Evolutionary conservation across 139 green algal species (phyloP).

Genomic region (Gonium pectorale): DNA sequence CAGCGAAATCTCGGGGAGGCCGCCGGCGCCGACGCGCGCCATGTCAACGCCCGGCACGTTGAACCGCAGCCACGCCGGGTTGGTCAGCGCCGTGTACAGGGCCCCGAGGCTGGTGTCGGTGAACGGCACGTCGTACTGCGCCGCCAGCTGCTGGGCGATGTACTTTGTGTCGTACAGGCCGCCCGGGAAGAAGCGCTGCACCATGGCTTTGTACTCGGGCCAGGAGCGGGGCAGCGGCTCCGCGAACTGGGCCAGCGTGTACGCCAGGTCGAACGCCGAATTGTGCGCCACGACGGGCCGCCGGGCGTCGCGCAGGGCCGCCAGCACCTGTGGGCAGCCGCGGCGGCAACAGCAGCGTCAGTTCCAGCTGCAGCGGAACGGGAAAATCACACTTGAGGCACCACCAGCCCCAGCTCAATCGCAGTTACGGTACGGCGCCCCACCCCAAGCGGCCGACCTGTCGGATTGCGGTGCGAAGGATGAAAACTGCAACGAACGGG

Average conservation of each 20-base stretch:
- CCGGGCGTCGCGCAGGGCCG: slow-evolving; percentile 63
- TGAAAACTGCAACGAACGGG: no score
- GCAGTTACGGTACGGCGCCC: no score
- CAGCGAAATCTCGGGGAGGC: slow-evolving; percentile 25
- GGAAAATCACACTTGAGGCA: no score
- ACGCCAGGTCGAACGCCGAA: slow-evolving; percentile 74
- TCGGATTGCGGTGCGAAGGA: no score
- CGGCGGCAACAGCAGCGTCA: neutral
- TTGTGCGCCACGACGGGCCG: slow-evolving; percentile 79
- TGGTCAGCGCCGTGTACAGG: slow-evolving; percentile 16
- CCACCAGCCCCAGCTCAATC: no score
- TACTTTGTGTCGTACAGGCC: slow-evolving; percentile 85
- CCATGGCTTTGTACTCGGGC: slow-evolving; percentile 66
- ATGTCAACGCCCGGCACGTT: slow-evolving; percentile 2
- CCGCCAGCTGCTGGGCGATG: slow-evolving; percentile 49
- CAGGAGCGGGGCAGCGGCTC: slow-evolving; percentile 57
- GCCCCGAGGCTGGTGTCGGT: slow-evolving; percentile 39
- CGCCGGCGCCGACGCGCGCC: neutral
- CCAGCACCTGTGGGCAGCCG: slow-evolving; percentile 57
- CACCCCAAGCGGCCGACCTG: no score
- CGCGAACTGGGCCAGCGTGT: slow-evolving; percentile 68
- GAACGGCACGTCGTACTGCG: neutral
- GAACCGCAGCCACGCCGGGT: slow-evolving; percentile 13
- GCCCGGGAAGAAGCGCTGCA: slow-evolving; percentile 67
- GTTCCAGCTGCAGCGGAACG: neutral